These are phyloP conservation scores for Dictyostelium firmibasis DNA, from an alignment of 78 protist species.

Conservation along the genomic window DNA sequence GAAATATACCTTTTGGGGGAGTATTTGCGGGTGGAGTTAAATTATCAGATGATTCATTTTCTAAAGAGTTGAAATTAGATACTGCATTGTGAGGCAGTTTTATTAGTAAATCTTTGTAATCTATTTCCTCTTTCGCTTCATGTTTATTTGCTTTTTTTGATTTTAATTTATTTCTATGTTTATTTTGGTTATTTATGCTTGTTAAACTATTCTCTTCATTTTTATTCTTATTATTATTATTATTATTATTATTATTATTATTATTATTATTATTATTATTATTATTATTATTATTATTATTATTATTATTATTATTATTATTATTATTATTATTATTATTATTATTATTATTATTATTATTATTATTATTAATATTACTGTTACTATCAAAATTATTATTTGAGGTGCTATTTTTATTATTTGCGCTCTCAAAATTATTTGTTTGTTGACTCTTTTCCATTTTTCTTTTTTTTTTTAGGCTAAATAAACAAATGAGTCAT, in stretches of 20 bases:
- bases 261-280: neutral
- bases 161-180: neutral
- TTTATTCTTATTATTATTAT: neutral
- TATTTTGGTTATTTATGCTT: neutral
- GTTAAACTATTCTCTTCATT: neutral
- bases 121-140: neutral
- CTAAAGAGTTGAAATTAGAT: conserved; percentile 9
- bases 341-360: neutral
- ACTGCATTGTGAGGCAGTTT: conserved; percentile 8
- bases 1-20: neutral
- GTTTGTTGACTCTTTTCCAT: neutral
- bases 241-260: neutral
- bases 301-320: neutral
- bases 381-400: too few species aligned
- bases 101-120: neutral
- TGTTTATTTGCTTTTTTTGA: neutral
- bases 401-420: too few species aligned
- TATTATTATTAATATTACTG: neutral
- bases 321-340: neutral
- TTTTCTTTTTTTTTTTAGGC: neutral
- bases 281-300: neutral
- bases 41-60: neutral
- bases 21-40: neutral
- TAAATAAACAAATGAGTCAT: too few species aligned
- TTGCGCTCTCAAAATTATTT: neutral